Evolutionary conservation across 73 alveolate species (phyloP).

Genomic region (Breviolum minutum): DNA sequence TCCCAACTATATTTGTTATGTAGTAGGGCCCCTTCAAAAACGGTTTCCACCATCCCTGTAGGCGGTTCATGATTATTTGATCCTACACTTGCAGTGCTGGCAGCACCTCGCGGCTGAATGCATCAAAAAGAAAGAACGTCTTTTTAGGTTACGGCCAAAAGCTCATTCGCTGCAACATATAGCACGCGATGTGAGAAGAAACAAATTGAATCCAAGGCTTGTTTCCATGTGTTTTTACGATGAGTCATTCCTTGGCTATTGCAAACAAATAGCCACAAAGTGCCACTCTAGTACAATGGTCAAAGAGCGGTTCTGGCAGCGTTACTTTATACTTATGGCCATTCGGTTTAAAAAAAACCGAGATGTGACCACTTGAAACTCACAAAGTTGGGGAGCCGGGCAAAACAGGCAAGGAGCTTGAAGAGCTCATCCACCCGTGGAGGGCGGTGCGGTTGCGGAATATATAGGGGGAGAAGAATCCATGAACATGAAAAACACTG

Average conservation of each 20-base stretch:
- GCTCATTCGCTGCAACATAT: not conserved
- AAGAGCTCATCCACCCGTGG: too few relatives aligned
- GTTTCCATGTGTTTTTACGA: not conserved
- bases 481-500: too few relatives aligned
- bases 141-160: not conserved
- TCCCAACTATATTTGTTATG: not conserved
- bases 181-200: not conserved
- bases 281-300: not conserved
- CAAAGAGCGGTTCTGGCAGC: not conserved
- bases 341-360: not conserved
- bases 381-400: not conserved
- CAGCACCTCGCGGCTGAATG: not conserved
- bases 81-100: conserved; percentile 4
- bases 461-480: too few relatives aligned
- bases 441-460: too few relatives aligned
- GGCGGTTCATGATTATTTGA: not conserved
- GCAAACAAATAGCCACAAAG: not conserved
- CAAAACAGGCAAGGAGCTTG: not conserved
- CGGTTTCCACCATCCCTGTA: not conserved
- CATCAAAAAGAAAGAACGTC: too few relatives aligned
- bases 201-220: not conserved
- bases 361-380: not conserved
- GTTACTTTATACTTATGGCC: not conserved
- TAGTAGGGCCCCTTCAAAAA: not conserved
- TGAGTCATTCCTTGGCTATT: not conserved